These are phyloP conservation scores for Plectosphaerella plurivora DNA, from an alignment of 2,329 filamentous ascomycete genomes.

Conservation along the genomic window DNA sequence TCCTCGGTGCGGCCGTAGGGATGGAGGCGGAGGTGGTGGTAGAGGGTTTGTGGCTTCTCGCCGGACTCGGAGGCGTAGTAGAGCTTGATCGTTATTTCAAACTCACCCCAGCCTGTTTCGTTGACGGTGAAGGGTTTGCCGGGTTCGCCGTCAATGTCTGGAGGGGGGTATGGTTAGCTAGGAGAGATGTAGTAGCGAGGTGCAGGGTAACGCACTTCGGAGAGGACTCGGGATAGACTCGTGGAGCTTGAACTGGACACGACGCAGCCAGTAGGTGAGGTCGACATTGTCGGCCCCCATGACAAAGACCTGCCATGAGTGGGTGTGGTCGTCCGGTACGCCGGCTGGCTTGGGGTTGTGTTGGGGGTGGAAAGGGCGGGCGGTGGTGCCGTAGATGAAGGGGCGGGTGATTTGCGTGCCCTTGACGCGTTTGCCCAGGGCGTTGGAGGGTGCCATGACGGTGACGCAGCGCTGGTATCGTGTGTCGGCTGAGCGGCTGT, in stretches of 20 bases:
- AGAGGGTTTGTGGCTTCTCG: conserved; percentile 94
- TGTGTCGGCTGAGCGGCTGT: no score
- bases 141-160: conserved; percentile 66
- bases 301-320: conserved; percentile 94
- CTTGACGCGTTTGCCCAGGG: conserved; percentile 59
- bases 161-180: conserved; percentile 10
- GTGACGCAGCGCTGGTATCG: background rate
- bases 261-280: conserved; percentile 91
- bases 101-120: conserved; percentile 97
- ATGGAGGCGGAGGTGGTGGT: conserved; percentile 87
- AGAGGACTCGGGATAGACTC: conserved; percentile 92
- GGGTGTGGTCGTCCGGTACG: conserved; percentile 86
- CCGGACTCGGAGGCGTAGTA: conserved; percentile 84
- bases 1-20: conserved; percentile 82
- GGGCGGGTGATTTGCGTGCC: conserved; percentile 60
- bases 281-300: conserved; percentile 85
- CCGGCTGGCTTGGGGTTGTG: conserved; percentile 72
- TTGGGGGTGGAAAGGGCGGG: conserved; percentile 70
- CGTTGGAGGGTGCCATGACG: conserved; percentile 55
- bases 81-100: conserved; percentile 91
- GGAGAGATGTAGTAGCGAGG: background rate
- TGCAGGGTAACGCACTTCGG: conserved; percentile 52
- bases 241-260: conserved; percentile 97
- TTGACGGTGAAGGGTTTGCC: conserved; percentile 73
- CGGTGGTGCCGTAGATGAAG: conserved; percentile 75